These are phyloP conservation scores for Sphaerosporella brunnea DNA, from an alignment of 495 filamentous ascomycete species.

Conservation along the genomic window DNA sequence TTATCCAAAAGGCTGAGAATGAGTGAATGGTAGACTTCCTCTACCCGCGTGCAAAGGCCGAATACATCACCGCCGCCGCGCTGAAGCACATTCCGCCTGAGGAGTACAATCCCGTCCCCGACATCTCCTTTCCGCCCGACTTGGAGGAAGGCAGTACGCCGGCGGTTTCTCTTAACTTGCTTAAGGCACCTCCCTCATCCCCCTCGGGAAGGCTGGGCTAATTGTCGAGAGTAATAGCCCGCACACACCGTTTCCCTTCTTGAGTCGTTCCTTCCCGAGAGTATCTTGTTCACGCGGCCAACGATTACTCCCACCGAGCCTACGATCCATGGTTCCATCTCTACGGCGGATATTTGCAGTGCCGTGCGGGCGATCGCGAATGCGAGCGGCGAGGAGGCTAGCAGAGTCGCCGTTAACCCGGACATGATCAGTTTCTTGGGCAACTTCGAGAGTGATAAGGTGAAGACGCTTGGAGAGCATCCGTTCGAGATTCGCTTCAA, in stretches of 20 bases:
- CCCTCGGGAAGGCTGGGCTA: neutral
- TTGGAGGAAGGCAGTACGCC: constrained; percentile 14
- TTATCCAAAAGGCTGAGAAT: neutral
- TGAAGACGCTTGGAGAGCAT: constrained; percentile 40
- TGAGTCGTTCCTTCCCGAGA: constrained; percentile 31
- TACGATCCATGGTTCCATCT: constrained; percentile 41
- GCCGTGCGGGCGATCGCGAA: constrained; percentile 33
- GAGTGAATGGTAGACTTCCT: neutral
- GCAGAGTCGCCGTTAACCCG: constrained; percentile 32
- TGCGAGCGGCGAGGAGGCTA: constrained; percentile 32
- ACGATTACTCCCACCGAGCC: constrained; percentile 28
- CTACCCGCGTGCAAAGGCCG: constrained; percentile 37
- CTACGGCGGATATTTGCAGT: constrained; percentile 34
- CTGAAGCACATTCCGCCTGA: neutral
- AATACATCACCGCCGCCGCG: constrained; percentile 30
- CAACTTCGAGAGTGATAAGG: constrained; percentile 28
- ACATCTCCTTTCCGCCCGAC: constrained; percentile 30
- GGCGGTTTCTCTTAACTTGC: constrained; percentile 19
- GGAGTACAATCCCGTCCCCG: constrained; percentile 30
- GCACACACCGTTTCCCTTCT: constrained; percentile 33
- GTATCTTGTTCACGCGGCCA: constrained; percentile 37
- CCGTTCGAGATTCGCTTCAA: constrained; percentile 36
- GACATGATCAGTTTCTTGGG: constrained; percentile 37
- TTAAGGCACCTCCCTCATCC: constrained; percentile 18
- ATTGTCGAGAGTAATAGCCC: constrained; percentile 26